Conservation (phyloP, 805 yeast genomes). For the Scheffersomyces spartinae region DNA sequence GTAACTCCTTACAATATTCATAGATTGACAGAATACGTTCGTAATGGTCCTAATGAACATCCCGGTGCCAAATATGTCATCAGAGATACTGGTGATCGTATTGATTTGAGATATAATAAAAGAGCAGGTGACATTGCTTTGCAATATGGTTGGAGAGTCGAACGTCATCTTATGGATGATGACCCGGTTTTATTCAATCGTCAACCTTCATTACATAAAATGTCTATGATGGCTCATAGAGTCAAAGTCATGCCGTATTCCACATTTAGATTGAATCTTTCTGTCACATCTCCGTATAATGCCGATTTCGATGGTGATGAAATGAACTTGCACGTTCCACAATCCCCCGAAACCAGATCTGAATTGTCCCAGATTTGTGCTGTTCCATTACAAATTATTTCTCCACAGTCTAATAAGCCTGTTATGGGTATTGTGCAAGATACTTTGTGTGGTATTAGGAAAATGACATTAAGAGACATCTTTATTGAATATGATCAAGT, state of each 20-base stretch:
- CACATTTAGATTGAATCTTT: constrained; percentile 89
- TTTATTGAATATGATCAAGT: constrained; percentile 89
- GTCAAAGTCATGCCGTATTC: constrained; percentile 98
- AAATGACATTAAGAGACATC: constrained; percentile 83
- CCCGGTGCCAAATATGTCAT: constrained; percentile 99
- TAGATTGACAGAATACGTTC: constrained; percentile 80
- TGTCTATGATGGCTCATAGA: constrained; percentile 99
- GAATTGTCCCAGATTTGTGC: constrained; percentile 92
- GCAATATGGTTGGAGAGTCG: constrained; percentile 99
- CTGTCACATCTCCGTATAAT: constrained; percentile 98
- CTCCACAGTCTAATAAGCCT: constrained; percentile 97
- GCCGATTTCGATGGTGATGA: constrained; percentile 99
- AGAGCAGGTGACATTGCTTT: constrained; percentile 97
- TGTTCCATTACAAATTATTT: constrained; percentile 94
- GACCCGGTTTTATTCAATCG: constrained; percentile 98
- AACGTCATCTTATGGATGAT: constrained; percentile 93
- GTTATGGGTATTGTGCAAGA: constrained; percentile 99
- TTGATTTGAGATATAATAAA: constrained; percentile 91
- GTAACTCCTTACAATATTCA: constrained; percentile 97
- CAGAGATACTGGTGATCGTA: constrained; percentile 98
- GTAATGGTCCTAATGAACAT: constrained; percentile 98
- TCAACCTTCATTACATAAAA: constrained; percentile 97
- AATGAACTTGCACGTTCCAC: constrained; percentile 99
- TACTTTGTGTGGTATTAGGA: constrained; percentile 93
- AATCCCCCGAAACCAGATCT: constrained; percentile 94